A percentile compares a stretch with the other conserved stretches of the same genome.
These are phyloP conservation scores for Pythium vanterpoolii DNA, from an alignment of 352 stramenopile species.

Conservation along the genomic window DNA sequence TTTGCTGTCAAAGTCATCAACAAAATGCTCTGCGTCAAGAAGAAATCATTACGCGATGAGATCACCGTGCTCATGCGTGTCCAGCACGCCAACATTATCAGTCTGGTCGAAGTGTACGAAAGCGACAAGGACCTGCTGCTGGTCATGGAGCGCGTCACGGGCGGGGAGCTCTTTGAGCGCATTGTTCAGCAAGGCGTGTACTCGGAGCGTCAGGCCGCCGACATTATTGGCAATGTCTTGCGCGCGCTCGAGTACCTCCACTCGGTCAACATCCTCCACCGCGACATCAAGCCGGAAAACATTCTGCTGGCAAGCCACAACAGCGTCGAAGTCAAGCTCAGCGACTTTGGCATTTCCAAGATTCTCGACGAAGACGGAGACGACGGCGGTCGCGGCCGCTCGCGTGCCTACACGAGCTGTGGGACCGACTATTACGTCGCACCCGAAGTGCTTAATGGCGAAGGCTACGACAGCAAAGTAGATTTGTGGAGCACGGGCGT, in stretches of 20 bases:
- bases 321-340: conserved; percentile 76
- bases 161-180: conserved; percentile 80
- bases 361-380: conserved; percentile 77
- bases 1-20: conserved; percentile 89
- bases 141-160: conserved; percentile 86
- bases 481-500: conserved; percentile 85
- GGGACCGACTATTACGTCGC: conserved; percentile 89
- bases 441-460: conserved; percentile 79
- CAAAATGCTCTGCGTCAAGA: conserved; percentile 84
- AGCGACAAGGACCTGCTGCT: conserved; percentile 85
- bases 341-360: conserved; percentile 84
- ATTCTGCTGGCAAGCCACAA: conserved; percentile 71
- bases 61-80: conserved; percentile 74
- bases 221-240: conserved; percentile 74
- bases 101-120: conserved; percentile 82
- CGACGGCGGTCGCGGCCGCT: conserved; percentile 60
- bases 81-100: conserved; percentile 88
- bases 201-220: conserved; percentile 72
- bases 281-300: conserved; percentile 85
- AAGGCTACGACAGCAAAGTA: conserved; percentile 87
- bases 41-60: conserved; percentile 76
- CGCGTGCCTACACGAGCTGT: conserved; percentile 84
- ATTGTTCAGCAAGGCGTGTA: conserved; percentile 82
- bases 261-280: conserved; percentile 85
- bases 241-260: conserved; percentile 73